Evolutionary conservation across 257 asterid genomes (phyloP), one percentile per base, ranked within the genome.

Genomic region (Plantago elongata): DNA sequence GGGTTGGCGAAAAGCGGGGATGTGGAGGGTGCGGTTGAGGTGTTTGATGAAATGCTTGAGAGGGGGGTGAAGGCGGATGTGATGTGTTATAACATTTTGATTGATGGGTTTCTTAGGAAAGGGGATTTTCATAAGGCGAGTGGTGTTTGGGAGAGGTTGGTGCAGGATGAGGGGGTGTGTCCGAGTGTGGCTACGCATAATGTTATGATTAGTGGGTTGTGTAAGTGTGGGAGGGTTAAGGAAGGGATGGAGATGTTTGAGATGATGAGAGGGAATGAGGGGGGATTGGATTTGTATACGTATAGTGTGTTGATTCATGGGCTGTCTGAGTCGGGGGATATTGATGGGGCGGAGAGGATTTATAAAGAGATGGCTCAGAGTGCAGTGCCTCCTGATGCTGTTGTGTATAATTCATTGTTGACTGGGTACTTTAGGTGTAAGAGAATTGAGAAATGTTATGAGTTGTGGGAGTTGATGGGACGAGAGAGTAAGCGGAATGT

Each of bases 11-110:
- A 92, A 63, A 64, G 62, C 37, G 95, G 95, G 63, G 74, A 75
- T 27, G 72, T 89, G 72, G 12, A 29, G 0, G 71, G 62, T 44
- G 96, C 96, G 0, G 13, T 82, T 61, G 61, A 84, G 66, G 80
- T 89, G 91, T 79, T 92, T 37, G 97, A 92, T 61, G 96, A 78
- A 80, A 92, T 92, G 97, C 77, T 69, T 51, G 88, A 81, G 51
- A 75, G 95, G 73, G 95, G 84, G 10, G 61, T 89, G 63, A 68
- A 16, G 68, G 86, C 95, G 9, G 97, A 84, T 69, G 87, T 84
- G 18, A 69, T 72, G 66, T 92, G 97, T 74, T 89, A 81, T 69
- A 89, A 87, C 72, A 82, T 86, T 66, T 72, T 89, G 63, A 81
- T 89, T 48, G 87, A 89, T 64, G 99, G 96, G 40, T 83, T 72